A percentile compares a stretch with the other conserved stretches of the same genome.
These are phyloP conservation scores for Cucumis melo DNA, from an alignment of 306 rosid species.

Conservation along the genomic window DNA sequence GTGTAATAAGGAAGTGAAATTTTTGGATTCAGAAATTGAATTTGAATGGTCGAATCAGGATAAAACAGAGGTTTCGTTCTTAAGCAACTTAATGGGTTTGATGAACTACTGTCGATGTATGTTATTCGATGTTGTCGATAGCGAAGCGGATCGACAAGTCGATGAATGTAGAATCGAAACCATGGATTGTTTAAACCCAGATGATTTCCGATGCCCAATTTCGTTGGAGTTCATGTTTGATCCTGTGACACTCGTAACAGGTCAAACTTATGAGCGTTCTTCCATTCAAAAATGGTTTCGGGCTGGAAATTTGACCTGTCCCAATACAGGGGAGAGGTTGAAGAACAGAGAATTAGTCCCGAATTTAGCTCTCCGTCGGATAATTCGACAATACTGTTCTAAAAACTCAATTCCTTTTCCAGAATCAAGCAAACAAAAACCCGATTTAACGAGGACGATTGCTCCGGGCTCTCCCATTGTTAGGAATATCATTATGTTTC, in stretches of 20 bases:
- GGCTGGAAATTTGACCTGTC: constrained; percentile 50
- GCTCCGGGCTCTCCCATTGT: constrained; percentile 34
- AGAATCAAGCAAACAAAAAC: constrained; percentile 23
- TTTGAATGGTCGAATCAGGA: constrained; percentile 26
- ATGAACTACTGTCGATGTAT: constrained; percentile 51
- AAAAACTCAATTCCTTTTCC: constrained; percentile 27
- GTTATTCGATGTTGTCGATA: constrained; percentile 25
- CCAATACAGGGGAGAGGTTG: constrained; percentile 62
- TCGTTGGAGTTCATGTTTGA: constrained; percentile 69
- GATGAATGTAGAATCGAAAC: not conserved
- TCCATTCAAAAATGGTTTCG: constrained; percentile 76
- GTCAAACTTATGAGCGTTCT: constrained; percentile 75
- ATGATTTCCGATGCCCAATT: constrained; percentile 82
- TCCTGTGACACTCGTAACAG: constrained; percentile 67
- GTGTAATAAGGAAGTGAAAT: constrained; percentile 50
- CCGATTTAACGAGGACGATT: constrained; percentile 13
- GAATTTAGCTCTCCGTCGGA: constrained; percentile 34
- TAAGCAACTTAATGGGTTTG: constrained; percentile 41
- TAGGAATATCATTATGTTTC: constrained; percentile 34
- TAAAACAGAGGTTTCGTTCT: constrained; percentile 15
- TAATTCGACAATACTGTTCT: constrained; percentile 40
- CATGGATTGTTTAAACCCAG: constrained; percentile 22
- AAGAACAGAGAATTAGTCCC: constrained; percentile 42
- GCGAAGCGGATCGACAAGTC: constrained; percentile 20
- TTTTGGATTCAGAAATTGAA: constrained; percentile 57